Evolutionary conservation across 164 flowering plant genomes (phyloP).

Genomic region (Platanus orientalis): DNA sequence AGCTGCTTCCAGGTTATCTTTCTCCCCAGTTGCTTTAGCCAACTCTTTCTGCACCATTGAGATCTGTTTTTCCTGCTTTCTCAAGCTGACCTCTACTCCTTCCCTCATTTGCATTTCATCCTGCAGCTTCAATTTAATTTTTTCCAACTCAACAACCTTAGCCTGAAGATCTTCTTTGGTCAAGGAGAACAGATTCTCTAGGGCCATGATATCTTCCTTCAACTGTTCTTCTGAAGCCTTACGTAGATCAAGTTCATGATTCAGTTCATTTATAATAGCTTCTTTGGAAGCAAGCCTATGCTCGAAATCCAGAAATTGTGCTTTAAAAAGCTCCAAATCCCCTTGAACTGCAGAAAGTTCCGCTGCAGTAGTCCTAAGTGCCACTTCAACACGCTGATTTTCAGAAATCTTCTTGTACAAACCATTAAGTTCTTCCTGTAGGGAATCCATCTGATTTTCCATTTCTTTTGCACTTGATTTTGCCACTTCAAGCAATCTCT

Average conservation of each 20-base stretch:
- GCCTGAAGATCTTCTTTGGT: slow-evolving; percentile 51
- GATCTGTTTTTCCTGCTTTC: slow-evolving; percentile 34
- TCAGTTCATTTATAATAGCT: slow-evolving; percentile 35
- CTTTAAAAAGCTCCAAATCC: slow-evolving; percentile 51
- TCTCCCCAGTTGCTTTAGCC: slow-evolving; percentile 36
- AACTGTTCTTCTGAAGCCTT: slow-evolving; percentile 52
- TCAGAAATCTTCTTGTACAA: slow-evolving; percentile 61
- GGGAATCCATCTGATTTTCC: slow-evolving; percentile 61
- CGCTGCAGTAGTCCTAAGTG: slow-evolving; percentile 35
- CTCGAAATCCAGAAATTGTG: slow-evolving; percentile 43
- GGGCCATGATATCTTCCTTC: slow-evolving; percentile 47
- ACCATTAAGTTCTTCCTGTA: slow-evolving; percentile 64
- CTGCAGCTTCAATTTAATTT: slow-evolving; percentile 40
- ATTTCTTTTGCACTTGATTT: slow-evolving; percentile 52
- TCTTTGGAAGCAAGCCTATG: slow-evolving; percentile 51
- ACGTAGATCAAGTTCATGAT: slow-evolving; percentile 45
- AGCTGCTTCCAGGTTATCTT: slow-evolving; percentile 49
- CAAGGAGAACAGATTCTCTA: slow-evolving; percentile 36
- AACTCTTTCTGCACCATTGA: slow-evolving; percentile 42
- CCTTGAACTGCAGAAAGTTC: slow-evolving; percentile 55
- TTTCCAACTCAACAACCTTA: slow-evolving; percentile 60
- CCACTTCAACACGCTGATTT: slow-evolving; percentile 60
- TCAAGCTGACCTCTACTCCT: slow-evolving; percentile 31
- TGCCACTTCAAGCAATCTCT: slow-evolving; percentile 57
- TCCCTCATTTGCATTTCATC: slow-evolving; percentile 44